Base-by-base conservation (phyloP, 1,284 basidiomycete genomes). In the Puccinia triticina region DNA sequence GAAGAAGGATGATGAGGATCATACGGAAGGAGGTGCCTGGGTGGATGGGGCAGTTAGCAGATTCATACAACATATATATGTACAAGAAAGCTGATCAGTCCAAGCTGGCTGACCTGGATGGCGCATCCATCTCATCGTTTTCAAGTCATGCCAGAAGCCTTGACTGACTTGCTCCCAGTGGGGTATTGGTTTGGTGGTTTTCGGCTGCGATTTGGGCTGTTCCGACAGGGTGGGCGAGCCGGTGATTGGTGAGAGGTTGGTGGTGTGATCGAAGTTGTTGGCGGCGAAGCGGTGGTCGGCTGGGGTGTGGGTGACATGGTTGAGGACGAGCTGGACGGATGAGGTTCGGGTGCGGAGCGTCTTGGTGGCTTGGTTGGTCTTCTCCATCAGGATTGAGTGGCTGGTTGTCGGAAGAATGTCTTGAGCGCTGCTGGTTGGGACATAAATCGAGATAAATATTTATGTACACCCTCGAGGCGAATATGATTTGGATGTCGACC, bases 61-160 rank as follows among this genome's bases (percentile, higher is more conserved):
- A 83, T 26, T 83, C 64, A 1, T 77, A 72, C n/a, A 66, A 82
- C 53, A 82, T 43, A 85, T 79, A 86, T 16, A 46, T 8, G 18
- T 5, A n/a, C n/a, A n/a, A n/a, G n/a, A n/a, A n/a, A n/a, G n/a
- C n/a, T n/a, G n/a, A n/a, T n/a, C n/a, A n/a, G n/a, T n/a, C n/a
- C n/a, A n/a, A n/a, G n/a, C n/a, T n/a, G n/a, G n/a, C n/a, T n/a
- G n/a, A 93, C 93, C 87, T 43, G 94, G 94, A 50, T 92, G 89
- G 43, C 93, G 88, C 84, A 92, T 91, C 94, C 94, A 96, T 84
- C 91, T 87, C 11, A 89, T 87, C 0, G 90, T 89, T 84, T 84
- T 88, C 83, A 92, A 82, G 84, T 90, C 90, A 7, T 87, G 84
- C 88, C 86, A 88, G 78, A 90, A 88, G 0, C 89, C 89, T 21